Evolutionary conservation across 768 basidiomycete species (phyloP), one percentile per base, ranked within the genome.

Genomic region (Cytidiella melzeri): DNA sequence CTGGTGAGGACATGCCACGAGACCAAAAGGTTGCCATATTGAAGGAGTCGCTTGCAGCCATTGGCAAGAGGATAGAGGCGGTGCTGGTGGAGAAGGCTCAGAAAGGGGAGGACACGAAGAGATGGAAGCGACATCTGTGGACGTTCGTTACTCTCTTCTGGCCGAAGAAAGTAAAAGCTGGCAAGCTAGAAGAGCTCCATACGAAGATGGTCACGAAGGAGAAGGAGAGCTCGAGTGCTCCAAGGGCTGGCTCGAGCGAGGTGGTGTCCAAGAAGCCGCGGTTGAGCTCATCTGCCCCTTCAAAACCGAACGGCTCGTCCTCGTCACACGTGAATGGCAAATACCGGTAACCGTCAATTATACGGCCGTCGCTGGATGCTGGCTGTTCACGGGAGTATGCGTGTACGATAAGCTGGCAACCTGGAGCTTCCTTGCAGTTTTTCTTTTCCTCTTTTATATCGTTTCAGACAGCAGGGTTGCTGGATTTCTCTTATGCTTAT

Each of bases 111-210:
- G 87, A 95, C 58, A 73, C 79, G 18, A 84, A 86, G 63, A 75
- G 89, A 63, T 96, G 92, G 93, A 77, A 88, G 53, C 80, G 90
- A 55, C 92, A 96, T 71, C 75, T 94, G n/a, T 96, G 93, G 93
- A 89, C 92, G 91, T 97, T 97, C 56, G 92, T 96, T 41, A 93
- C 92, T 2, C 75, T 92, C 47, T 97, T 97, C 69, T 97, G 94
- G 94, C 94, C 94, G 4, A 90, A 95, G 73, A 91, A 94, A 68
- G 93, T 97, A 56, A 92, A 87, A 64, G 91, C 92, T 11, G 82
- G 80, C 13, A 96, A 96, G 67, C 72, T 97, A 34, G 89, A 94
- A 66, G 92, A 92, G 62, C 95, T 97, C 39, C 92, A 96, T 60
- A 87, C 89, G 13, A 96, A 96, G 70, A 92, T 96, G 87, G 89